Evolutionary conservation across 164 flowering plant genomes (phyloP), one percentile per base, ranked within the genome.

Genomic region (Hamamelis virginiana): DNA sequence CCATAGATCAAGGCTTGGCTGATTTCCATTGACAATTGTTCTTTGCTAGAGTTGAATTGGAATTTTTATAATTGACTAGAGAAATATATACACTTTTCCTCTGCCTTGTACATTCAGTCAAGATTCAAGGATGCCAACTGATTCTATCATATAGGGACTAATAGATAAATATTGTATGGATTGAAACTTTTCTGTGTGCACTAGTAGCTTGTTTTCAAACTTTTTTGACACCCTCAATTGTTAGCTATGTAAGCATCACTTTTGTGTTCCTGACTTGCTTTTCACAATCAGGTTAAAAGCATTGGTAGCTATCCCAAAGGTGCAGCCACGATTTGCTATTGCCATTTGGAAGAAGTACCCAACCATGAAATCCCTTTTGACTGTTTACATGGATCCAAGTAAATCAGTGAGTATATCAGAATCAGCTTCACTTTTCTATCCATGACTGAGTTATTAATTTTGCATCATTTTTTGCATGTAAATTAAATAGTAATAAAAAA

Each of bases 341-440:
- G 93, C 99, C 25, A 89, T 95, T 65, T 89, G 90, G 89, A 92
- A 89, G 81, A 95, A 89, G 74, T 95, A 90, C 66, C 99, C 99
- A 8, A 92, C 97, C 33, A 91, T 95, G 99, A 90, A 82, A 78
- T 92, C 98, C 62, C 95, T 95, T 66, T 72, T 95, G 63, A 76
- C 79, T 28, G 85, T 85, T 52, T 95, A 95, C 81, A 84, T 92
- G 95, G 99, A 95, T 80, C 86, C 94, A 57, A 77, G 52, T 75
- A 95, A 81, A 89, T 81, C 97, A n/a, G 99, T 95, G 67, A 84
- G 96, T 74, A 19, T 8, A 55, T 38, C 26, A 67, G 26, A n/a
- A 44, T 19, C 19, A 18, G 65, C 25, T 48, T 12, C 46, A 58
- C 3, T 69, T 47, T 48, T 23, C 48, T 43, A 18, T 28, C n/a